Base-by-base conservation (phyloP, 2,329 filamentous ascomycete genomes). In the Trichoderma atroviride region DNA sequence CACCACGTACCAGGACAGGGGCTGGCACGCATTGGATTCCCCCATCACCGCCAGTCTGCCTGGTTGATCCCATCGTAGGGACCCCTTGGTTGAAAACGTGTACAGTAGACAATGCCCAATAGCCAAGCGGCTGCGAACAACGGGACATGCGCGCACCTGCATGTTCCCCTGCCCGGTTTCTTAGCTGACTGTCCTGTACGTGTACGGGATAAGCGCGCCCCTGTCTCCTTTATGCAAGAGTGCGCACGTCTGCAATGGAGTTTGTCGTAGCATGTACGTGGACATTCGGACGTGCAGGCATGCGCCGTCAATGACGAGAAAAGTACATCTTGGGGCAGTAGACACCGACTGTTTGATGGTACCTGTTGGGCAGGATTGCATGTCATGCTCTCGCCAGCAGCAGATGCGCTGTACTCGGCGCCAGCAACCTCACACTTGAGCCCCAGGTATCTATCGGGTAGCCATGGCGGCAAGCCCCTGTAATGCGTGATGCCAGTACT, bases 1-100 rank as follows among this genome's bases (percentile, higher is more conserved):
- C 47, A 50, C 47, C 47, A 50, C 47, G 47, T 50, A 50, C 47
- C 19, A 24, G 47, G 19, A 16, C 47, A 24, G 60, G 24, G 60
- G 16, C 29, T 19, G 31, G 13, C 24, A 65, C 14, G 29, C 16
- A 35, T 50, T 52, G 63, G 63, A 52, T 37, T 37, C 33, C 27
- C 5, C 35, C 63, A 66, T 66, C 63, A 66, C 63, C 63, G 63
- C 63, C 63, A 66, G 53, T 66, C 63, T 66, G 63, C 37, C 55
- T 47, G 53, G 27, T 19, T 40, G 22, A 35, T 24, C 40, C 37
- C 53, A 50, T 50, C 13, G 47, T 66, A 43, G 40, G 47, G 60
- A 1, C 35, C 16, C 53, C 52, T 55, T 31, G 27, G 19, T 24
- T 11, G 47, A 22, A 50, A 63, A 37, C 33, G 14, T 27, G 50